phyloP scores from a whole-genome alignment of 2,329 filamentous ascomycete genomes.

The Colletotrichum orchidophilum region DNA sequence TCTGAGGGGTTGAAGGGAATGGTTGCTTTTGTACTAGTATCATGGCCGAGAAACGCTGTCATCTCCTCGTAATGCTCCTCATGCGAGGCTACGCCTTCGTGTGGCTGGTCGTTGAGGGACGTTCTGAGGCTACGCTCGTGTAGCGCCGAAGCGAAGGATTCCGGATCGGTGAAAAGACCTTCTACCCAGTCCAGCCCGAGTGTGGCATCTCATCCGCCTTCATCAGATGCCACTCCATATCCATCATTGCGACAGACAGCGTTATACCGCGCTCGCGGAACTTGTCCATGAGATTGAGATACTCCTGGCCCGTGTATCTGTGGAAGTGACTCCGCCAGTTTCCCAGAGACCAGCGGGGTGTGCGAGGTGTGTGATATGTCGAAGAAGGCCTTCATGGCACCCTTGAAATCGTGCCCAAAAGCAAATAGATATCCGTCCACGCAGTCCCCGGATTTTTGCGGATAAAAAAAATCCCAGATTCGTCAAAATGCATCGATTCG shows the following conservation, averaged over 20 bases:
- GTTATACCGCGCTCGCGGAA: neutral
- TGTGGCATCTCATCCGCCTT: constrained; percentile 52
- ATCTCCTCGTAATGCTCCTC: too few relatives aligned
- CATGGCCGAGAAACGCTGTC: too few relatives aligned
- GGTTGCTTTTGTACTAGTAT: constrained; percentile 68
- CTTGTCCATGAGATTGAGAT: too few relatives aligned
- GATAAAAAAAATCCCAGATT: constrained; percentile 60
- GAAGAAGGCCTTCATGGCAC: neutral
- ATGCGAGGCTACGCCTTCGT: too few relatives aligned
- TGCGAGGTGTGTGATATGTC: constrained; percentile 62
- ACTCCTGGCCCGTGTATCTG: neutral
- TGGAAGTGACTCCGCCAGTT: constrained; percentile 67
- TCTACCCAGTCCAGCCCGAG: constrained; percentile 70
- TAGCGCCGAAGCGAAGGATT: too few relatives aligned
- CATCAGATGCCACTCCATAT: constrained; percentile 75
- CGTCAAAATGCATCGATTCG: constrained; percentile 65
- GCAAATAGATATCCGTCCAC: constrained; percentile 66
- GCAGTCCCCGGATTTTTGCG: constrained; percentile 55
- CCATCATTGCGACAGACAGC: constrained; percentile 39
- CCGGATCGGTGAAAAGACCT: too few relatives aligned
- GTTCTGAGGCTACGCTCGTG: too few relatives aligned
- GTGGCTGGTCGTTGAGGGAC: too few relatives aligned
- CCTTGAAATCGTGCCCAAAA: too few relatives aligned
- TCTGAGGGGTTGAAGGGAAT: too few relatives aligned
- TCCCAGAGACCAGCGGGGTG: constrained; percentile 68